Base-by-base conservation (phyloP, 1,139 yeast genomes). In the Eremothecium gossypii region DNA sequence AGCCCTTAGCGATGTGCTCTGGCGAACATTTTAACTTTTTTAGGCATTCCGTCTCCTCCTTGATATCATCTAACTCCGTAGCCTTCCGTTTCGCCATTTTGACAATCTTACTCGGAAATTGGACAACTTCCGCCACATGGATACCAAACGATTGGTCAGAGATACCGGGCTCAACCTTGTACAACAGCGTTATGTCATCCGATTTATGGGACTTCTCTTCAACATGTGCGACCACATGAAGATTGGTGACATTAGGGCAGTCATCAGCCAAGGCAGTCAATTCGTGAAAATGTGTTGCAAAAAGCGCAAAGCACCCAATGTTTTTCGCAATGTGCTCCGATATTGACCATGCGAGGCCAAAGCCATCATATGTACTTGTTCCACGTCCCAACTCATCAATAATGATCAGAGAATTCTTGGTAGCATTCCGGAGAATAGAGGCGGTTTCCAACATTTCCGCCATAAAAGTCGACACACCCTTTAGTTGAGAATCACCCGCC, bases 281-380 rank as follows among this genome's bases (percentile, higher is more conserved):
- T 60, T 91, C 98, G 61, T 91, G 97, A 71, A 91, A 91, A 68
- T 91, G 98, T 0, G 98, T 91, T 0, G 98, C 98, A 70, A 91
- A 91, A 46, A 91, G 61, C 0, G 95, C 77, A 61, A 86, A 87
- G 49, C 96, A 82, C 41, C 74, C 72, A 45, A 84, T 75, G 45
- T 79, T 69, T 28, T 69, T 70, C 2, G 91, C 80, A 47, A 91
- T 78, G 59, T 83, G 80, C 57, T 87, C 95, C 52, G 93, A 83
- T 45, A 91, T 91, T 0, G 96, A 81, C 94, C 96, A 91, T 0
- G 98, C 98, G 34, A 91, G 71, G 0, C 98, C 98, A 68, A 91
- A 91, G 0, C 98, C 98, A 64, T 91, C 98, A 61, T 89, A 91
- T 0, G 98, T 91, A 34, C 95, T 82, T 0, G 98, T 91, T 29